A percentile compares a stretch with the other conserved stretches of the same genome.
Conservation (phyloP, 345 rosid genomes). For the Citrus unshiu region DNA sequence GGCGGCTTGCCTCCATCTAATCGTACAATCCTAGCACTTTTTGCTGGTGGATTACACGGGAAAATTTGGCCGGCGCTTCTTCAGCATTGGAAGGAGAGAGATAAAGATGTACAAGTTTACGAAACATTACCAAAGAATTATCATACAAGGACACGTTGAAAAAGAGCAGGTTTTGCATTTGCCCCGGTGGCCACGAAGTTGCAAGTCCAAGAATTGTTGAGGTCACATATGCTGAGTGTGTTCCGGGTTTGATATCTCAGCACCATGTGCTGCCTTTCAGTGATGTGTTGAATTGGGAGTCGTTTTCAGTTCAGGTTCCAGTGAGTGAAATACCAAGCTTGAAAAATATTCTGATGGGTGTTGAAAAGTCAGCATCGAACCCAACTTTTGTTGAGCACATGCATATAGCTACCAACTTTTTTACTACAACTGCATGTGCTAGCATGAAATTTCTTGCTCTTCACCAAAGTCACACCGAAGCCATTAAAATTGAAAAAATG, state of each 20-base stretch:
- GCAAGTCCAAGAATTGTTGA: conserved; percentile 59
- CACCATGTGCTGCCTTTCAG: conserved; percentile 48
- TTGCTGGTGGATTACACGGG: conserved; percentile 46
- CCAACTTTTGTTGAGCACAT: too few relatives aligned
- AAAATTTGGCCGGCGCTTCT: conserved; percentile 35
- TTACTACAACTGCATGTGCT: too few relatives aligned
- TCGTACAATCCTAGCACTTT: conserved; percentile 42
- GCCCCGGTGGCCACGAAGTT: conserved; percentile 62
- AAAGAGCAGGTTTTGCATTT: conserved; percentile 48
- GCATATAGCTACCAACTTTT: too few relatives aligned
- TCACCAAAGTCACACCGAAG: too few relatives aligned
- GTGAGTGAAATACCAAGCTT: conserved; percentile 41
- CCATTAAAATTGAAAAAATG: too few relatives aligned
- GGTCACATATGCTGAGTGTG: conserved; percentile 64
- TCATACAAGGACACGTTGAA: conserved; percentile 37
- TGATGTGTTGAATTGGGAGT: conserved; percentile 60
- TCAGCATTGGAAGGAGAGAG: conserved; percentile 42
- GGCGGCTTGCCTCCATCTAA: conserved; percentile 18
- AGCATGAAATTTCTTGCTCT: too few relatives aligned
- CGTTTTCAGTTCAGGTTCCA: conserved; percentile 45
- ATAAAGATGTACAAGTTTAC: conserved; percentile 41
- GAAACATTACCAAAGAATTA: conserved; percentile 36
- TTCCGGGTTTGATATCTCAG: conserved; percentile 58
- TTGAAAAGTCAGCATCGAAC: too few relatives aligned
- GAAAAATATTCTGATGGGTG: conserved; percentile 33